A percentile compares a stretch with the other conserved stretches of the same genome.
Evolutionary conservation across 2,329 filamentous ascomycete genomes (phyloP).

Genomic region (Neophaeococcomyces aloes): DNA sequence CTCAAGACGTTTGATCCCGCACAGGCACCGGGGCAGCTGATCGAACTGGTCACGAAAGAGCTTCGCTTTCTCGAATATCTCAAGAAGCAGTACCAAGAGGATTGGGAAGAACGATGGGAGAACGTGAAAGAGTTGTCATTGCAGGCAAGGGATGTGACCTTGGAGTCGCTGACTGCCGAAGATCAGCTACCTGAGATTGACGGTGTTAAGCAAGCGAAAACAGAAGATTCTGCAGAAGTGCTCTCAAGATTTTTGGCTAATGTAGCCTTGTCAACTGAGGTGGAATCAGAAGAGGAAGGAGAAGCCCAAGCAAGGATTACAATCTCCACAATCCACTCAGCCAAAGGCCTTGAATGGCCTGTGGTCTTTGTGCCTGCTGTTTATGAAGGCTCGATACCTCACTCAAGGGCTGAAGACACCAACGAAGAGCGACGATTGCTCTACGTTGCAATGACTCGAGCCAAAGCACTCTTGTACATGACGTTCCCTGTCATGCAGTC

Average conservation of each 20-base stretch:
- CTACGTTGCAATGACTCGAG: constrained; percentile 94
- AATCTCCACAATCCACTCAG: constrained; percentile 90
- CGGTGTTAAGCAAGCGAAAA: constrained; percentile 51
- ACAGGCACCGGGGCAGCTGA: constrained; percentile 35
- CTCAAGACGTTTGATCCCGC: constrained; percentile 28
- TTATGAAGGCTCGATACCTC: constrained; percentile 83
- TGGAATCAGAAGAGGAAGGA: constrained; percentile 51
- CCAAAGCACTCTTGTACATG: constrained; percentile 74
- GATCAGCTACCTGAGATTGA: constrained; percentile 57
- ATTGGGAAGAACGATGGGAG: constrained; percentile 69
- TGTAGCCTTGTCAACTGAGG: constrained; percentile 72
- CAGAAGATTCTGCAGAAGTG: constrained; percentile 46
- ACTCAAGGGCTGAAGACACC: constrained; percentile 71
- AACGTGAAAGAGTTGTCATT: constrained; percentile 82
- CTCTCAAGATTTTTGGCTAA: constrained; percentile 80
- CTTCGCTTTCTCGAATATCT: constrained; percentile 67
- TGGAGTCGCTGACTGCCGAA: constrained; percentile 42
- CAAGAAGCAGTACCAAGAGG: constrained; percentile 58
- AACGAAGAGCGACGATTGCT: constrained; percentile 81
- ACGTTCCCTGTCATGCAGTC: constrained; percentile 65
- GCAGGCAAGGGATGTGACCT: constrained; percentile 57
- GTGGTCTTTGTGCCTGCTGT: constrained; percentile 85
- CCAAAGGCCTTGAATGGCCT: constrained; percentile 94
- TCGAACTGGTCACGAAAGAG: constrained; percentile 51
- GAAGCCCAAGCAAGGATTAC: constrained; percentile 54